Evolutionary conservation across 352 stramenopile genomes (phyloP), one percentile per base, ranked within the genome.

Genomic region (Elongisporangium undulatum): DNA sequence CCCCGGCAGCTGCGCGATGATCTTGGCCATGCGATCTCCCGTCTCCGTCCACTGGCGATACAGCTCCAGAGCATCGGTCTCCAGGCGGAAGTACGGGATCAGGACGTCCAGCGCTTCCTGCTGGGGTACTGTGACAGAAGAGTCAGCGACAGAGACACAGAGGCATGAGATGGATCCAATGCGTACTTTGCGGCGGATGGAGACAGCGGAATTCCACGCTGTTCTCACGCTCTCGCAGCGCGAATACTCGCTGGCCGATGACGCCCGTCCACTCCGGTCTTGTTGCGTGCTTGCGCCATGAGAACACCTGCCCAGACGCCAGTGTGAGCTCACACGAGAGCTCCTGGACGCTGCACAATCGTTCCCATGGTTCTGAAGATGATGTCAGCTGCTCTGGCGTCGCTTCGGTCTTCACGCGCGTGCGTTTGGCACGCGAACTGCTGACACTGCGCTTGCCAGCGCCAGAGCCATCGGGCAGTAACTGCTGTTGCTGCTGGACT

Each of bases 81-180:
- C 75, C 45, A 97, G 63, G 24, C 95, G 89, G 72, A 98, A 98
- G 74, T 98, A 98, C 24, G 87, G 65, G 3, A 62, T 67, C 4
- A 98, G 66, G 15, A 70, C 63, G 56, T 72, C 66, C 59, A 85
- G 22, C 61, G 65, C 48, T 67, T 94, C 50, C 68, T 85, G 22
- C 39, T 58, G 16, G 45, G 74, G 19, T 61, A 81, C 70, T 84
- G 26, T 19, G 19, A 26, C 17, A 48, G 29, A 15, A 63, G 3
- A 49, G 13, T 56, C 48, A 58, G 39, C 20, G 23, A 13, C 2
- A 59, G 15, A n/a, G 16, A 51, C 10, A 49, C 5, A 29, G 7
- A 12, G 4, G 20, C 48, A 58, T 5, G 20, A 6, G 16, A 21
- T 17, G 55, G 20, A 1, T 20, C 4, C 48, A 16, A 67, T 13